A percentile compares a stretch with the other conserved stretches of the same genome.
These are phyloP conservation scores for Nakazawaea ishiwadae DNA, from an alignment of 805 yeast genomes.

Conservation along the genomic window DNA sequence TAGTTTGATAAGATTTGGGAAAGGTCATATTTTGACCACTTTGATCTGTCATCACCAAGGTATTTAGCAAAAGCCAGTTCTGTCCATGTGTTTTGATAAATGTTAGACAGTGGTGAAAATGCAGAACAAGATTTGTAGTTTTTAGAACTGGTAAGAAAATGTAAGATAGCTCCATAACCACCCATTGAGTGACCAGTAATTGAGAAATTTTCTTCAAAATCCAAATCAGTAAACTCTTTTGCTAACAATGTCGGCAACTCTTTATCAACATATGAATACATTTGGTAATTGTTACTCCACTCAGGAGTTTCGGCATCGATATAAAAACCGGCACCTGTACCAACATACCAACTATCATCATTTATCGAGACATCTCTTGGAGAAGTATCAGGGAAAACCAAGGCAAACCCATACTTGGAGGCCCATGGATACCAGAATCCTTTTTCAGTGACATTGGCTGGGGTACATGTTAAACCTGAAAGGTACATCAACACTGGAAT, in stretches of 20 bases:
- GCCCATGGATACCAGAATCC: conserved; percentile 84
- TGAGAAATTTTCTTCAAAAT: conserved; percentile 60
- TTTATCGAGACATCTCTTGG: conserved; percentile 76
- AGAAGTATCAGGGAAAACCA: conserved; percentile 94
- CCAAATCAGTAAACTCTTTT: conserved; percentile 40
- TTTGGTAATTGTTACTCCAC: conserved; percentile 69
- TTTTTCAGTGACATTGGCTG: conserved; percentile 90
- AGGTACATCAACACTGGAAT: conserved; percentile 77
- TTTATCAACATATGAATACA: conserved; percentile 77
- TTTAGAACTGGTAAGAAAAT: conserved; percentile 56
- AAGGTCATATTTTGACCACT: conserved; percentile 85
- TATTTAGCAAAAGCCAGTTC: conserved; percentile 76
- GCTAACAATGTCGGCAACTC: conserved; percentile 62
- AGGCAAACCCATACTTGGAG: conserved; percentile 74
- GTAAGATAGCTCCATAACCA: conserved; percentile 85
- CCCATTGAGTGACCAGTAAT: conserved; percentile 99
- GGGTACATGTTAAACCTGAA: conserved; percentile 91
- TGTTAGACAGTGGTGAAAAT: conserved; percentile 87
- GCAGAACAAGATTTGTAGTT: conserved; percentile 79
- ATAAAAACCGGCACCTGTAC: conserved; percentile 94
- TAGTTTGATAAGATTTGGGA: conserved; percentile 60
- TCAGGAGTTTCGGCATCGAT: conserved; percentile 76
- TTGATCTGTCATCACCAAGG: conserved; percentile 54
- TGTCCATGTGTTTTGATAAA: conserved; percentile 82
- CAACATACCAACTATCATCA: conserved; percentile 79